These are phyloP conservation scores for Rhodotorula sp. DNA, from an alignment of 1,284 basidiomycete genomes.

Conservation along the genomic window DNA sequence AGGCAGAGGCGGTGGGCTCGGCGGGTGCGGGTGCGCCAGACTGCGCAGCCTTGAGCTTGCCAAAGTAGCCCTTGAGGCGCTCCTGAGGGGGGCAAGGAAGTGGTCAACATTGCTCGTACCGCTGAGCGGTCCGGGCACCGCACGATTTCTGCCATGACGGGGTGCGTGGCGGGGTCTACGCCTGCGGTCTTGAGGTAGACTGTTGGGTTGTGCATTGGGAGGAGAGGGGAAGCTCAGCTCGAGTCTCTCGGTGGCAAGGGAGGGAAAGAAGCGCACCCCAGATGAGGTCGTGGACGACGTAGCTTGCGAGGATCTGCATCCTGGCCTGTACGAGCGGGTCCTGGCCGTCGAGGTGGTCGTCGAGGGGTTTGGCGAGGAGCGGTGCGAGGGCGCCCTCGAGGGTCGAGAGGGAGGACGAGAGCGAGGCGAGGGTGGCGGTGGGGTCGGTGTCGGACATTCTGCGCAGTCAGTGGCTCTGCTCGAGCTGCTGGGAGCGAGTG, in stretches of 20 bases:
- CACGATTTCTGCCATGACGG: slow-evolving; percentile 72
- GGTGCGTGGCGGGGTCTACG: slow-evolving; percentile 72
- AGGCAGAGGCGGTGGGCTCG: background rate
- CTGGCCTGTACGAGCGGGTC: slow-evolving; percentile 77
- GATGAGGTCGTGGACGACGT: slow-evolving; percentile 77
- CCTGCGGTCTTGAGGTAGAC: slow-evolving; percentile 75
- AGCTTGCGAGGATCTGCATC: slow-evolving; percentile 69
- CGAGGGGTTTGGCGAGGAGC: slow-evolving; percentile 27
- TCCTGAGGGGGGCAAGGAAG: slow-evolving; percentile 56
- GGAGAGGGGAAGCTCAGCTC: background rate
- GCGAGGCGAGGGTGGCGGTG: slow-evolving; percentile 5
- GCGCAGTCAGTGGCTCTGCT: background rate
- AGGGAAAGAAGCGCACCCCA: slow-evolving; percentile 61
- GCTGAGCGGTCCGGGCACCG: background rate
- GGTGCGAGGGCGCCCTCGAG: slow-evolving; percentile 29
- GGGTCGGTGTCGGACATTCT: slow-evolving; percentile 26
- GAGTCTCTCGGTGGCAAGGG: too few relatives aligned
- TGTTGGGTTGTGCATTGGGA: slow-evolving; percentile 45
- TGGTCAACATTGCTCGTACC: background rate
- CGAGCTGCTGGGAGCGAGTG: background rate
- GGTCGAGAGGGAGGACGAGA: slow-evolving; percentile 15
- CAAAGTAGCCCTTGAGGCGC: slow-evolving; percentile 71
- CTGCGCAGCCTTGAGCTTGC: slow-evolving; percentile 73
- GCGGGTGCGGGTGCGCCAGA: slow-evolving; percentile 46
- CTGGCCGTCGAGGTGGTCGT: slow-evolving; percentile 6